Conservation (phyloP, 148 eudicot genomes). For the Spergularia bocconei region DNA sequence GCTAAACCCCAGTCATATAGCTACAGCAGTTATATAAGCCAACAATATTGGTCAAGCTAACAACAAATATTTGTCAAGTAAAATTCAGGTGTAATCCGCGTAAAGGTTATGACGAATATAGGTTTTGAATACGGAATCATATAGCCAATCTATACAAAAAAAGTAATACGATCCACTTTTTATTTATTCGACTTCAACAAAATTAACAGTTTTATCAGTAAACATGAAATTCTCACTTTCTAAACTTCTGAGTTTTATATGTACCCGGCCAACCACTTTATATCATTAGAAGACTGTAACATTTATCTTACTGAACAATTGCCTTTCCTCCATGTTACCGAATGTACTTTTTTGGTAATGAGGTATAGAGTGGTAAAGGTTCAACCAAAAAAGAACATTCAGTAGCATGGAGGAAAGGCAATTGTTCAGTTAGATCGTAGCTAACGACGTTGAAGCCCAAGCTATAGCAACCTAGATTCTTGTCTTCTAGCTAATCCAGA, state of each 20-base stretch:
- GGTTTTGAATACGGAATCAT: background rate
- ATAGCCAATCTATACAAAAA: slow-evolving; percentile 1
- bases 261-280: background rate
- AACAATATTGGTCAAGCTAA: background rate
- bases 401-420: background rate
- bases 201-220: too few species aligned
- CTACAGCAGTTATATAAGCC: background rate
- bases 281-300: background rate
- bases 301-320: background rate
- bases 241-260: too few species aligned
- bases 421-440: background rate
- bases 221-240: too few species aligned
- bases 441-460: background rate
- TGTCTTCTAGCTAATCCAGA: too few species aligned
- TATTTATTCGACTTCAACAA: too few species aligned
- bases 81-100: background rate
- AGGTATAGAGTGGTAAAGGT: background rate
- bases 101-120: background rate
- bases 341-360: background rate
- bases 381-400: background rate
- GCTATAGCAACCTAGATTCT: background rate
- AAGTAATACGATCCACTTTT: too few species aligned
- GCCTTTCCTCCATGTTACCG: too few species aligned
- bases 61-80: background rate
- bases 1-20: background rate